These are phyloP conservation scores for Hypoxylon sp. DNA, from an alignment of 2,329 filamentous ascomycete genomes.

Conservation along the genomic window DNA sequence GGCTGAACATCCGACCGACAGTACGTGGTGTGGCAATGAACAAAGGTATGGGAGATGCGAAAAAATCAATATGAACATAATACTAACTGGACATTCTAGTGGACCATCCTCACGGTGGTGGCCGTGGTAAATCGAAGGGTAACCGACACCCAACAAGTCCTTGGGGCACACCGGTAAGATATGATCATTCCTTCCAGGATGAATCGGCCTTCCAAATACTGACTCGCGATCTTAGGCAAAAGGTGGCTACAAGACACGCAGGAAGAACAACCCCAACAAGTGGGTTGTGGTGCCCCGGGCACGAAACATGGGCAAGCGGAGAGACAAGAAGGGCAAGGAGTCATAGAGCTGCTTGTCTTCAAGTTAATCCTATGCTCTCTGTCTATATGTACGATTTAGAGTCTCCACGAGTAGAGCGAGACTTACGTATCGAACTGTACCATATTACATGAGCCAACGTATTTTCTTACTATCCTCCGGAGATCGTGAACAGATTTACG, in stretches of 20 bases:
- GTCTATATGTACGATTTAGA: conserved; percentile 53
- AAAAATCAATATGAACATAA: conserved; percentile 12
- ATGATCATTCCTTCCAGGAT: conserved; percentile 19
- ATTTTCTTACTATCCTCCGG: not conserved
- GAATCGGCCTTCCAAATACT: conserved; percentile 46
- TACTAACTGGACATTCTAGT: conserved; percentile 60
- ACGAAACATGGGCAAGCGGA: conserved; percentile 92
- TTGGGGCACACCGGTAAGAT: conserved; percentile 93
- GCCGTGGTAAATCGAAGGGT: conserved; percentile 99
- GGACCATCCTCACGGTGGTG: conserved; percentile 98
- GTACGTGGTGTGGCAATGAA: conserved; percentile 99
- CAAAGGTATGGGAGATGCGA: conserved; percentile 72
- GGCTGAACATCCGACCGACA: conserved; percentile 94
- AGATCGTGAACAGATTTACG: not conserved
- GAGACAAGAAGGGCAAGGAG: conserved; percentile 68
- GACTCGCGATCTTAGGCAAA: conserved; percentile 70
- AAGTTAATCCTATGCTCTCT: conserved; percentile 38
- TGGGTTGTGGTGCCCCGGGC: conserved; percentile 87
- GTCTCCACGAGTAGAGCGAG: conserved; percentile 42
- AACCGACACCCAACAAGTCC: conserved; percentile 95
- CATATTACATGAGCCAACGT: conserved; percentile 41
- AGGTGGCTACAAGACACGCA: conserved; percentile 91
- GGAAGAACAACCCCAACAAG: conserved; percentile 90
- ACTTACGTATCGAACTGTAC: conserved; percentile 53
- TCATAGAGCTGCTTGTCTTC: conserved; percentile 36